Evolutionary conservation across 768 basidiomycete genomes (phyloP).

Genomic region (Hygrocybe punicea): DNA sequence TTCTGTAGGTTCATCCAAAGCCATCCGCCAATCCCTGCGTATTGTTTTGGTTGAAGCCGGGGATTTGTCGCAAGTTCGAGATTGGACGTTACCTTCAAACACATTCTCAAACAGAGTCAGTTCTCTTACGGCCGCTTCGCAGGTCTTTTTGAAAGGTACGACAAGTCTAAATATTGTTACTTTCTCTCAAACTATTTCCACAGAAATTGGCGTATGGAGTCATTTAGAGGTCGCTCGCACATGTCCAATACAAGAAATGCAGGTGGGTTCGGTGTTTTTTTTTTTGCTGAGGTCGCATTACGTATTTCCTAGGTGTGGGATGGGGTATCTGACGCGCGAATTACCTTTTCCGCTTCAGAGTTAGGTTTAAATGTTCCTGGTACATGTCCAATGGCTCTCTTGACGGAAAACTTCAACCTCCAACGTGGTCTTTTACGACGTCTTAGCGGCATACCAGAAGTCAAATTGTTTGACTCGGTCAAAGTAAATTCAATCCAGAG

Average conservation of each 20-base stretch:
- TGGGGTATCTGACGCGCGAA: slow-evolving; percentile 76
- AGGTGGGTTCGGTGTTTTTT: slow-evolving; percentile 39
- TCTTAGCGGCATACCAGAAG: slow-evolving; percentile 47
- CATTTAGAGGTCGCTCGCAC: slow-evolving; percentile 68
- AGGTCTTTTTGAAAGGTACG: slow-evolving; percentile 62
- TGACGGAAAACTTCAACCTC: slow-evolving; percentile 92
- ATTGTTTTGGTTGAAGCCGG: slow-evolving; percentile 81
- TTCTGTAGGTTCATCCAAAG: slow-evolving; percentile 49
- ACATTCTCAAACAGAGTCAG: slow-evolving; percentile 81
- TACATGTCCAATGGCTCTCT: slow-evolving; percentile 59
- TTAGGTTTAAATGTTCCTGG: slow-evolving; percentile 31
- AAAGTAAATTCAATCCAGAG: slow-evolving; percentile 69
- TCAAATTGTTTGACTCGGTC: slow-evolving; percentile 67
- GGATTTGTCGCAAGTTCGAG: slow-evolving; percentile 61
- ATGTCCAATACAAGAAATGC: slow-evolving; percentile 77
- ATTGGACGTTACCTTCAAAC: slow-evolving; percentile 58
- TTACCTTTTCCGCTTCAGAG: slow-evolving; percentile 63
- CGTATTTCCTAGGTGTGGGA: slow-evolving; percentile 76
- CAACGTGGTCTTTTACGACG: slow-evolving; percentile 77
- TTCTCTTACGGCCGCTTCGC: slow-evolving; percentile 76
- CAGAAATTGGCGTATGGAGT: slow-evolving; percentile 84
- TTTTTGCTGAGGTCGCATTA: slow-evolving; percentile 1
- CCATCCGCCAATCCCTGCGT: slow-evolving; percentile 49
- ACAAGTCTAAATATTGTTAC: not conserved
- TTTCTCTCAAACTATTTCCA: slow-evolving; percentile 5